Percentiles rank a stretch among this genome's conserved stretches.
Conservation (phyloP, 1,284 basidiomycete species). For the Mycena citricolor region DNA sequence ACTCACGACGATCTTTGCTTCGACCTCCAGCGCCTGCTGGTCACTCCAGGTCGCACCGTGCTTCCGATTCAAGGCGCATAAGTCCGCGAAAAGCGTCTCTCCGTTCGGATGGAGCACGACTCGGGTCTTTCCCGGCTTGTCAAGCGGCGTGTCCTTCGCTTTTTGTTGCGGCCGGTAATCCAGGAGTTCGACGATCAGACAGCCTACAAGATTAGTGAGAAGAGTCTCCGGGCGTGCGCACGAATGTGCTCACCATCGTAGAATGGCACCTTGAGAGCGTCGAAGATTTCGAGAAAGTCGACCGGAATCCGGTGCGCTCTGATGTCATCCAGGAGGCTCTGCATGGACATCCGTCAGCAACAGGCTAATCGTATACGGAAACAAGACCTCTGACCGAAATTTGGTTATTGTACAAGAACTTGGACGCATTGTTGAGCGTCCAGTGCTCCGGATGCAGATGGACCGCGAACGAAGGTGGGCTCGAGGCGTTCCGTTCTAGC, state of each 20-base stretch:
- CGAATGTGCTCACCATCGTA: conserved; percentile 60
- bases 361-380: conserved; percentile 10
- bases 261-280: conserved; percentile 66
- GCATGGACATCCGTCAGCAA: conserved; percentile 22
- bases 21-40: conserved; percentile 64
- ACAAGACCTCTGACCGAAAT: conserved; percentile 63
- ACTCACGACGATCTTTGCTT: conserved; percentile 69
- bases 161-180: conserved; percentile 62
- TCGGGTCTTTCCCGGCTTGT: conserved; percentile 61
- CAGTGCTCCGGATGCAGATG: conserved; percentile 76
- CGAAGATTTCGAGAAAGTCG: conserved; percentile 77
- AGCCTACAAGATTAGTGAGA: conserved; percentile 45
- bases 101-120: conserved; percentile 72
- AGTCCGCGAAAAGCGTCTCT: conserved; percentile 75
- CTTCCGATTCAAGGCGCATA: conserved; percentile 65
- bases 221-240: conserved; percentile 5
- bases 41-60: conserved; percentile 62
- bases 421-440: conserved; percentile 73
- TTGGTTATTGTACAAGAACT: conserved; percentile 77
- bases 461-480: conserved; percentile 70
- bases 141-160: conserved; percentile 50
- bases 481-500: conserved; percentile 52
- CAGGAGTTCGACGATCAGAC: conserved; percentile 76
- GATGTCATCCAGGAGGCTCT: conserved; percentile 79
- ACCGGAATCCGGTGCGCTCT: conserved; percentile 76